These are phyloP conservation scores for Candida stauntonica DNA, from an alignment of 805 yeast species.

Conservation along the genomic window DNA sequence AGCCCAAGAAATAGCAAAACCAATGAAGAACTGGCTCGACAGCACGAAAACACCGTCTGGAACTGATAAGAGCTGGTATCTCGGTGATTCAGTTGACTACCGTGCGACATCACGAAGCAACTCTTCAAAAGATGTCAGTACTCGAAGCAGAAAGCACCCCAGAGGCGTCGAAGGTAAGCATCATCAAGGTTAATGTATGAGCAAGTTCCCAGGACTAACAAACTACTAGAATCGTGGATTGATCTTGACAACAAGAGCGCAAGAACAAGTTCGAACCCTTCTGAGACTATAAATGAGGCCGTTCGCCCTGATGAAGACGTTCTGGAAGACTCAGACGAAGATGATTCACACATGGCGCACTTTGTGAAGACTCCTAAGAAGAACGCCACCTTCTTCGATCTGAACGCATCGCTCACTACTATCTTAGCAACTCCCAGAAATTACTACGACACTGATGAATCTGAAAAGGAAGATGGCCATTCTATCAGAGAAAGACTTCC, in stretches of 20 bases:
- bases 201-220: no score
- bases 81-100: neutral
- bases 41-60: no score
- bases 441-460: neutral
- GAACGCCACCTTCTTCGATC: slow-evolving; percentile 2
- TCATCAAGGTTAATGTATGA: no score
- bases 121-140: neutral
- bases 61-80: neutral
- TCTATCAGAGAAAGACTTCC: neutral
- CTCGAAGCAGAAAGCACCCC: no score
- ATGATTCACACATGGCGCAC: slow-evolving; percentile 1
- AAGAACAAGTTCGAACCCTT: neutral
- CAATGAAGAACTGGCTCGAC: no score
- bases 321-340: slow-evolving; percentile 2
- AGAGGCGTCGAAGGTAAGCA: neutral
- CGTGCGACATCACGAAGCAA: neutral
- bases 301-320: neutral
- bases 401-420: slow-evolving; percentile 18
- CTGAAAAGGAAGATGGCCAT: slow-evolving; percentile 1
- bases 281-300: neutral
- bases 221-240: slow-evolving; percentile 13
- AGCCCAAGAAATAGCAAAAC: no score
- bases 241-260: slow-evolving; percentile 6
- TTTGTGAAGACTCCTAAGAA: neutral
- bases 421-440: slow-evolving; percentile 7